Percentiles rank a stretch among this genome's conserved stretches.
Conservation (phyloP, 1,284 basidiomycete species). For the Malassezia furfur region DNA sequence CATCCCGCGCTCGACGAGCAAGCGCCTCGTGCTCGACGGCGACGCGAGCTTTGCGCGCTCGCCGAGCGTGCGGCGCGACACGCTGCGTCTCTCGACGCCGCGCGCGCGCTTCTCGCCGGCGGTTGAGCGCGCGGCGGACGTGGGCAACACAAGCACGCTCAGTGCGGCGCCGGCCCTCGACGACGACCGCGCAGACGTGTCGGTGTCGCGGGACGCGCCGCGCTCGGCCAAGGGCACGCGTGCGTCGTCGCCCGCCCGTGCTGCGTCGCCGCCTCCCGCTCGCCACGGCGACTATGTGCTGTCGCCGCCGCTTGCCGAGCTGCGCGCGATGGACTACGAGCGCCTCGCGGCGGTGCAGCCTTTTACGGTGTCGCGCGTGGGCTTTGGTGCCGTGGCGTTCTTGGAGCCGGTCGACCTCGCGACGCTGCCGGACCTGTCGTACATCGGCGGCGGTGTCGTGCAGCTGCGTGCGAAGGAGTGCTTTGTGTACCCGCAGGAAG, state of each 20-base stretch:
- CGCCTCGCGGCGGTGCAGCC: conserved; percentile 62
- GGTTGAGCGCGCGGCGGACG: conserved; percentile 16
- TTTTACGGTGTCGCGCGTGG: conserved; percentile 77
- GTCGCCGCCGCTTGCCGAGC: conserved; percentile 29
- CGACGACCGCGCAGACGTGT: not conserved
- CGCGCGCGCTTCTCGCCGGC: conserved; percentile 19
- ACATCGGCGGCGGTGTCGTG: conserved; percentile 73
- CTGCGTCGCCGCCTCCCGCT: conserved; percentile 17
- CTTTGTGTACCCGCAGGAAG: conserved; percentile 77
- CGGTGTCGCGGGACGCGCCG: conserved; percentile 1
- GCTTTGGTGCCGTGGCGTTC: conserved; percentile 84
- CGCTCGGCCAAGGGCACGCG: conserved; percentile 19
- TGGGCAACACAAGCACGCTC: not conserved
- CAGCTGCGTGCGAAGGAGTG: conserved; percentile 85
- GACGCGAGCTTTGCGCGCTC: conserved; percentile 29
- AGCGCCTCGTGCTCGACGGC: conserved; percentile 76
- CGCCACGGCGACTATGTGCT: conserved; percentile 39
- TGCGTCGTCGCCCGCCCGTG: conserved; percentile 24
- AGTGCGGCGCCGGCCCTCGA: not conserved
- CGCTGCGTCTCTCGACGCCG: not conserved
- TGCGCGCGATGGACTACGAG: conserved; percentile 31
- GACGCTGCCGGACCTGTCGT: conserved; percentile 66
- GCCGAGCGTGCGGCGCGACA: conserved; percentile 14
- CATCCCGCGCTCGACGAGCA: conserved; percentile 71
- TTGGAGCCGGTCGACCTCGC: conserved; percentile 80